Evolutionary conservation across 495 filamentous ascomycete species (phyloP), one percentile per base, ranked within the genome.

Genomic region (Penicillium lividum): DNA sequence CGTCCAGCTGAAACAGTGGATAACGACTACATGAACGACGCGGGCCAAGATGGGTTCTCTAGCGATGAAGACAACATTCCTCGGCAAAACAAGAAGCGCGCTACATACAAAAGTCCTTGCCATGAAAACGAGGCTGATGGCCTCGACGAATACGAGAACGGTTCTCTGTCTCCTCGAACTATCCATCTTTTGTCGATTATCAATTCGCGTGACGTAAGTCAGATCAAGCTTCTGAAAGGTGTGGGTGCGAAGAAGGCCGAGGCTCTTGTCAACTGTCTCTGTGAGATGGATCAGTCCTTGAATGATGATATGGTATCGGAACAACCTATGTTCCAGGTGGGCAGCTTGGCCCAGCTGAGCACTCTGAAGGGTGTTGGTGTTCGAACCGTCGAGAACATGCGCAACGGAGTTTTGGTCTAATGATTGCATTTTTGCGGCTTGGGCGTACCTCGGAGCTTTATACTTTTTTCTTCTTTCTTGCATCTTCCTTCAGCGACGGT

Each of bases 191-290:
- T 98, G 4, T 80, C 84, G 13, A 89, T 97, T 64, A 86, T 98
- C 72, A 98, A 98, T 72, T 90, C 87, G 2, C 81, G 89, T 13
- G 89, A 97, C 59, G 72, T 91, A 7, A 78, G 74, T 31, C 80
- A 80, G 66, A 88, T 89, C 60, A 80, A 80, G 55, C 62, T 81
- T 16, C 70, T 98, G n/a, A 91, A 89, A 67, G 87, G 82, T 22
- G 80, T 84, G 8, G 82, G 82, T 7, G 72, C 69, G 30, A 84
- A 83, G 51, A 83, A 81, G 61, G 82, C 82, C 9, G 78, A 82
- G 52, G 73, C 74, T 3, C 81, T 84, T 46, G 73, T 83, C 11
- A 74, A 81, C 58, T 82, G 79, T 44, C 73, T 83, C 22, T 78
- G 76, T 34, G 74, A 80, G 56, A 75, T 80, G 74, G 74, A 79